A percentile compares a stretch with the other conserved stretches of the same genome.
phyloP scores from a whole-genome alignment of 164 flowering plant species.

The Berberis vulgaris region DNA sequence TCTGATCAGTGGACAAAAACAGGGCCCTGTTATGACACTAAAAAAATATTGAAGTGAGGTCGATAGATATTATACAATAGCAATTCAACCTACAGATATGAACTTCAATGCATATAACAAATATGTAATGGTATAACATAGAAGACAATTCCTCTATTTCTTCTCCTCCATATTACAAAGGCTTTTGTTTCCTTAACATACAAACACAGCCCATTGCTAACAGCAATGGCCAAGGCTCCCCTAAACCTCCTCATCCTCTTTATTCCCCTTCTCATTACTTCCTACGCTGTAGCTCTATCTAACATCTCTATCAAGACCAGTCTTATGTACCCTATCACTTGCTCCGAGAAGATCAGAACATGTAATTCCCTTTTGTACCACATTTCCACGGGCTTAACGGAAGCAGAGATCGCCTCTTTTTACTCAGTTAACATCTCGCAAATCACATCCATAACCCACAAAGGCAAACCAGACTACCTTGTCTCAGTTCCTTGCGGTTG shows the following conservation, averaged over 20 bases:
- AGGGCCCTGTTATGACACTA: too few relatives aligned
- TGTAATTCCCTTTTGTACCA: constrained; percentile 50
- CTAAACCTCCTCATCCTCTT: constrained; percentile 9
- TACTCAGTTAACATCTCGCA: constrained; percentile 35
- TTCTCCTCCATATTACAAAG: constrained; percentile 7
- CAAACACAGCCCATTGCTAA: neutral
- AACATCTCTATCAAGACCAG: constrained; percentile 2
- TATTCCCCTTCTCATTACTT: constrained; percentile 12
- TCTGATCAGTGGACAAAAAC: too few relatives aligned
- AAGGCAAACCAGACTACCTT: constrained; percentile 31
- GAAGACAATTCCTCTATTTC: constrained; percentile 1
- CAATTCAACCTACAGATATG: too few relatives aligned
- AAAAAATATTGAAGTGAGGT: too few relatives aligned
- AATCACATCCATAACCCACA: constrained; percentile 17
- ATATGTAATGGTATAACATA: neutral
- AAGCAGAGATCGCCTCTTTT: constrained; percentile 23
- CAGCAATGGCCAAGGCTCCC: constrained; percentile 19
- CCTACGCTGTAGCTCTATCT: constrained; percentile 5
- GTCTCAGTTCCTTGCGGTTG: constrained; percentile 47
- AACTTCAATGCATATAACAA: constrained; percentile 1
- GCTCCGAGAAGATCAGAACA: constrained; percentile 23
- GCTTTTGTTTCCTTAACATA: neutral
- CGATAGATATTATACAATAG: too few relatives aligned
- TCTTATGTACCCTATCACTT: constrained; percentile 24
- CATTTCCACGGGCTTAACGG: constrained; percentile 16